Evolutionary conservation across 768 basidiomycete genomes (phyloP).

Genomic region (Tephrocybe rancida): DNA sequence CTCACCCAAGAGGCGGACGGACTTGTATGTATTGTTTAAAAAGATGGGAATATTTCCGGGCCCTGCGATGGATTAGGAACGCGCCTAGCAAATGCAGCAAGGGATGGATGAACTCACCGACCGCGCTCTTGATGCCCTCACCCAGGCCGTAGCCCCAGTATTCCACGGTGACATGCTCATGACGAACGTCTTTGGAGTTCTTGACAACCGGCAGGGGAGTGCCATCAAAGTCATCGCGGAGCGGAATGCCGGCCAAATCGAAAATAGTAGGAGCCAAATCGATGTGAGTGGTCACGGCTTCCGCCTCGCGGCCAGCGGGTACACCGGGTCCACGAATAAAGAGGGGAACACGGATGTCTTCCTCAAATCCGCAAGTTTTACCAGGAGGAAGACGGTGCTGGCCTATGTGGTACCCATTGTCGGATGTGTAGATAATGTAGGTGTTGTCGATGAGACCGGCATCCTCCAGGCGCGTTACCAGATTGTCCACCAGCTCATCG

Average conservation of each 20-base stretch:
- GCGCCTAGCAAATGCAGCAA: no score
- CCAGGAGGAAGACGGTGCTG: conserved; percentile 2
- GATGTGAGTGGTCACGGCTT: conserved; percentile 1
- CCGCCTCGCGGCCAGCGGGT: neutral
- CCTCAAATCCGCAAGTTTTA: neutral
- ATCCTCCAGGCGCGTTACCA: neutral
- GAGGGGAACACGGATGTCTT: conserved; percentile 1
- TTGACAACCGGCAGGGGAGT: neutral
- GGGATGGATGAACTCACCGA: neutral
- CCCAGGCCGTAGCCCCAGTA: neutral
- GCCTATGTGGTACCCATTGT: conserved; percentile 1
- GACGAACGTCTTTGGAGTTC: neutral
- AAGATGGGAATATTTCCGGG: neutral
- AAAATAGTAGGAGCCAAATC: conserved; percentile 1
- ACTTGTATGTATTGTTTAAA: neutral
- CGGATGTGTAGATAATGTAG: neutral
- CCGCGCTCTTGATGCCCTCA: neutral
- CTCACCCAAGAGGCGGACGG: neutral
- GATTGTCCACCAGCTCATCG: neutral
- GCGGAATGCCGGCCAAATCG: neutral
- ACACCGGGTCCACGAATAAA: conserved; percentile 1
- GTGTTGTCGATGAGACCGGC: neutral
- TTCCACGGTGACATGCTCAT: conserved; percentile 3
- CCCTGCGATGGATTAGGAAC: no score
- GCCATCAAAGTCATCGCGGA: neutral